Conservation (phyloP, 2,329 filamentous ascomycete genomes). For the Dothiorella sarmentorum region DNA sequence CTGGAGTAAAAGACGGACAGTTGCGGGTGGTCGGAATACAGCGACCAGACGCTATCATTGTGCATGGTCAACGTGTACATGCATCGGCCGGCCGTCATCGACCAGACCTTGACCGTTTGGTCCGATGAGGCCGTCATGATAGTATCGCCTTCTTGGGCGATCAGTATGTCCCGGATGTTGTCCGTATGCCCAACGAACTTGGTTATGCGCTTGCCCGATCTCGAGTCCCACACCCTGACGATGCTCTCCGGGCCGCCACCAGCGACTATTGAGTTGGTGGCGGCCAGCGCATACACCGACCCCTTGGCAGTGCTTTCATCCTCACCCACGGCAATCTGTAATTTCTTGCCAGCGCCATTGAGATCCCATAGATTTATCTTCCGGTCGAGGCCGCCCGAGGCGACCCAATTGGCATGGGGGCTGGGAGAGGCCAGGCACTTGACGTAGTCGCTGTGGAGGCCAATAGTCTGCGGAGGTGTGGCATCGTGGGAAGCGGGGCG, state of each 20-base stretch:
- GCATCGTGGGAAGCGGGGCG: slow-evolving; percentile 64
- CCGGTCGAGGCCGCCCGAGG: slow-evolving; percentile 87
- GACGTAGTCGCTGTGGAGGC: slow-evolving; percentile 92
- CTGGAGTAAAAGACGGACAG: slow-evolving; percentile 91
- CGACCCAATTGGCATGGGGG: slow-evolving; percentile 74
- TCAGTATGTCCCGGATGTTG: slow-evolving; percentile 85
- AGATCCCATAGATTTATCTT: slow-evolving; percentile 94
- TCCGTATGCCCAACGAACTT: slow-evolving; percentile 97
- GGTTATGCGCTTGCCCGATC: slow-evolving; percentile 83
- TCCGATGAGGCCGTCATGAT: slow-evolving; percentile 94
- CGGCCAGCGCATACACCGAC: slow-evolving; percentile 87
- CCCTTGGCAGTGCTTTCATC: slow-evolving; percentile 80
- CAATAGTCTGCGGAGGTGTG: slow-evolving; percentile 73
- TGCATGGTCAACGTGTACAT: slow-evolving; percentile 99
- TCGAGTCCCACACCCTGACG: slow-evolving; percentile 86
- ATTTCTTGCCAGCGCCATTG: slow-evolving; percentile 76
- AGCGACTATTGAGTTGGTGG: slow-evolving; percentile 75
- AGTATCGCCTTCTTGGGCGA: slow-evolving; percentile 83
- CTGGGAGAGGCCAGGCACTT: slow-evolving; percentile 85
- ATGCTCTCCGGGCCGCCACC: slow-evolving; percentile 93
- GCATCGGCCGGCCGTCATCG: slow-evolving; percentile 87
- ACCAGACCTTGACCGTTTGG: slow-evolving; percentile 98
- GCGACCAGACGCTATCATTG: slow-evolving; percentile 94
- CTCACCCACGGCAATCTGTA: slow-evolving; percentile 80
- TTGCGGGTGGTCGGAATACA: slow-evolving; percentile 83